These are phyloP conservation scores for Candida railenensis DNA, from an alignment of 805 yeast genomes.

Conservation along the genomic window DNA sequence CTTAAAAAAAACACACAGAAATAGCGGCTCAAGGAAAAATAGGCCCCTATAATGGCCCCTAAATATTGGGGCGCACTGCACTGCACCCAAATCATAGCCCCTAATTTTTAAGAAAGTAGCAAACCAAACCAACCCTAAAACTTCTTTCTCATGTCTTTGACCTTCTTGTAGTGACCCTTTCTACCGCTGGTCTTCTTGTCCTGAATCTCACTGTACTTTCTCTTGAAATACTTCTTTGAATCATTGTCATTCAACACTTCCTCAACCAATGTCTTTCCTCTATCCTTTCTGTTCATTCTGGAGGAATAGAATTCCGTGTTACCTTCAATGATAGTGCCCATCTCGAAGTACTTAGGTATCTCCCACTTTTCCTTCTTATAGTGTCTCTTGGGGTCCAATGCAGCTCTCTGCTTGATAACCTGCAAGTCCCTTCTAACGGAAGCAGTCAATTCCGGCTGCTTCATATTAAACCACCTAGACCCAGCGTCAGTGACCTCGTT, in stretches of 20 bases:
- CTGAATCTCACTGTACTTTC: slow-evolving; percentile 82
- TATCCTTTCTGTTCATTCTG: slow-evolving; percentile 64
- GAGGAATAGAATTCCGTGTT: slow-evolving; percentile 73
- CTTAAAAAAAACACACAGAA: no score
- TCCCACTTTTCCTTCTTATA: slow-evolving; percentile 84
- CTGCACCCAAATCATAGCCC: no score
- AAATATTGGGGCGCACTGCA: no score
- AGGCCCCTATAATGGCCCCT: no score
- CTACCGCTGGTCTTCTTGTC: slow-evolving; percentile 60
- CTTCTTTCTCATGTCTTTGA: slow-evolving; percentile 58
- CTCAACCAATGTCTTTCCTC: slow-evolving; percentile 77
- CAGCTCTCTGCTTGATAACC: slow-evolving; percentile 81
- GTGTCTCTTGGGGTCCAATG: slow-evolving; percentile 92
- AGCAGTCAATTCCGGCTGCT: slow-evolving; percentile 71
- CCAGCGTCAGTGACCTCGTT: slow-evolving; percentile 42
- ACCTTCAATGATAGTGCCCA: slow-evolving; percentile 86
- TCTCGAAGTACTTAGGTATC: slow-evolving; percentile 76
- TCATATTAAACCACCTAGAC: slow-evolving; percentile 76
- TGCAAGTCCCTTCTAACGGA: slow-evolving; percentile 72
- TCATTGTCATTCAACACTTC: slow-evolving; percentile 76
- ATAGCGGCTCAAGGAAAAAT: no score
- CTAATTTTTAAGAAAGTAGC: no score
- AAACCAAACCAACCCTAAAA: slow-evolving; percentile 19
- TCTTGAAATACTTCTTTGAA: slow-evolving; percentile 74
- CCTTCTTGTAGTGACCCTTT: slow-evolving; percentile 62